phyloP scores from a whole-genome alignment of 2,329 filamentous ascomycete genomes.

The Aspergillaceae sp. region DNA sequence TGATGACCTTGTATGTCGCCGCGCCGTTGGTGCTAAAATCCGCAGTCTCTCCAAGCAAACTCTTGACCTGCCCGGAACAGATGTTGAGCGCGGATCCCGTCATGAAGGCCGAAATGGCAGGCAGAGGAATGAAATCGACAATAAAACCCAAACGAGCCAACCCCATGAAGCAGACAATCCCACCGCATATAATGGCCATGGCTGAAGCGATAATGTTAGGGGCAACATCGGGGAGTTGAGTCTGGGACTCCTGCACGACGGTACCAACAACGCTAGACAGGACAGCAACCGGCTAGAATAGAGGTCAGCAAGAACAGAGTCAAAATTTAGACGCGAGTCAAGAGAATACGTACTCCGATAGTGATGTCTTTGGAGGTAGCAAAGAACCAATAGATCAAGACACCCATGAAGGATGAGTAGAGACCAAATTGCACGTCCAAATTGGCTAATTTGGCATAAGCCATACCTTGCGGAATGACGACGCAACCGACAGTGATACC shows the following conservation, averaged over 20 bases:
- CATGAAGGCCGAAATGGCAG: slow-evolving; percentile 91
- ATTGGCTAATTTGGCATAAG: slow-evolving; percentile 76
- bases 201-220: slow-evolving; percentile 65
- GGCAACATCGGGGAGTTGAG: slow-evolving; percentile 47
- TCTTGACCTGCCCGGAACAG: slow-evolving; percentile 70
- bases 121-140: slow-evolving; percentile 84
- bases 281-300: slow-evolving; percentile 74
- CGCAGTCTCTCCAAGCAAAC: slow-evolving; percentile 65
- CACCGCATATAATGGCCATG: slow-evolving; percentile 67
- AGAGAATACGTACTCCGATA: slow-evolving; percentile 60
- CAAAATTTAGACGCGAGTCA: no score
- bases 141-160: slow-evolving; percentile 77
- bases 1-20: slow-evolving; percentile 71
- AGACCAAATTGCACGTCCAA: slow-evolving; percentile 77
- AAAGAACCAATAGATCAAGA: slow-evolving; percentile 93
- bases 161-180: slow-evolving; percentile 69
- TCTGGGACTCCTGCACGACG: slow-evolving; percentile 59
- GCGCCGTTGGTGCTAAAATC: slow-evolving; percentile 59
- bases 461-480: slow-evolving; percentile 95
- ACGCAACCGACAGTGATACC: slow-evolving; percentile 65
- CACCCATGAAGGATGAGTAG: slow-evolving; percentile 94
- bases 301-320: no score
- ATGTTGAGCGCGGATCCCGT: slow-evolving; percentile 92
- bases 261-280: slow-evolving; percentile 86
- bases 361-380: slow-evolving; percentile 98